These are phyloP conservation scores for Medicago arabica DNA, from an alignment of 306 rosid genomes.

Conservation along the genomic window DNA sequence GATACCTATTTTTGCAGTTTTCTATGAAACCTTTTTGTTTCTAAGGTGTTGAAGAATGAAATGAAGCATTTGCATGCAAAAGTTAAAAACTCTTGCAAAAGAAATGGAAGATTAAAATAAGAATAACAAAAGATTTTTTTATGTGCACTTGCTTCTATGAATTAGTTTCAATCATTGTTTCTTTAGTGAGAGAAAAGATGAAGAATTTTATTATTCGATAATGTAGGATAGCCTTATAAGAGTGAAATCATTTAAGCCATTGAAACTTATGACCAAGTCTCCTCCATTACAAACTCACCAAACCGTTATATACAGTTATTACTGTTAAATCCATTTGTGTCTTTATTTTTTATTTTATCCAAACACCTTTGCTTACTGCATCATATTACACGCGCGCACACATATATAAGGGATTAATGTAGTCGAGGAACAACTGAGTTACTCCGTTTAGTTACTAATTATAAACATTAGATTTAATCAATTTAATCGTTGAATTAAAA, in stretches of 20 bases:
- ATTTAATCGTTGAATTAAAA: no score
- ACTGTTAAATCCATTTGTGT: conserved; percentile 18
- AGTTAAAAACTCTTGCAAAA: neutral
- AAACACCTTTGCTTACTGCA: conserved; percentile 4
- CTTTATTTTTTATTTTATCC: neutral
- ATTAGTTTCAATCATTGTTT: neutral
- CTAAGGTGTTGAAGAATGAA: neutral
- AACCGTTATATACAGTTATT: conserved; percentile 16
- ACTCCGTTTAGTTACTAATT: no score
- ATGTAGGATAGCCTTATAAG: conserved; percentile 53
- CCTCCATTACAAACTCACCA: conserved; percentile 32
- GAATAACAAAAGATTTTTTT: conserved; percentile 16
- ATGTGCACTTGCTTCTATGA: neutral
- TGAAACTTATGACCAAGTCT: conserved; percentile 47
- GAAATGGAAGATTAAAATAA: neutral
- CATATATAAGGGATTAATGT: no score
- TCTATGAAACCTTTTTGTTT: conserved; percentile 12
- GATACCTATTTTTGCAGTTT: conserved; percentile 54
- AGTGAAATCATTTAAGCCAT: conserved; percentile 36
- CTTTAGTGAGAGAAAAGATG: neutral
- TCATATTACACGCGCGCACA: neutral
- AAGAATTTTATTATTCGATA: conserved; percentile 49
- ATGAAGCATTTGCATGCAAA: conserved; percentile 10
- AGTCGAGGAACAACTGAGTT: no score
- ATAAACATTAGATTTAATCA: no score